These are phyloP conservation scores for Fusarium sarcochroum DNA, from an alignment of 2,329 filamentous ascomycete genomes.

Conservation along the genomic window DNA sequence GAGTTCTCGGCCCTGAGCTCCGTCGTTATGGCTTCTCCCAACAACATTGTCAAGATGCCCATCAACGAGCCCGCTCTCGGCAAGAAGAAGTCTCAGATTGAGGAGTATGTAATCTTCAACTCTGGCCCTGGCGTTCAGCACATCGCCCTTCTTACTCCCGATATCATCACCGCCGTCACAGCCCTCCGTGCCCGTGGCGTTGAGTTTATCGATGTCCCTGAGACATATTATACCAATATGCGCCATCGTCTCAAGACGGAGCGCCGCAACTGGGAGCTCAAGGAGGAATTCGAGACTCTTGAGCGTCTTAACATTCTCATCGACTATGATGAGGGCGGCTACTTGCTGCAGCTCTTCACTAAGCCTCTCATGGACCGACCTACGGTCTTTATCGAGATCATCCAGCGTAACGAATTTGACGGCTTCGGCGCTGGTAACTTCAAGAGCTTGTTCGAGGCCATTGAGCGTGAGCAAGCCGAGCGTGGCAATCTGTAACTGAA, in stretches of 20 bases:
- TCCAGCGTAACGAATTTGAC: constrained; percentile 90
- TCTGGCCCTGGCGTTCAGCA: constrained; percentile 92
- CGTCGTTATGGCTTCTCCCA: constrained; percentile 90
- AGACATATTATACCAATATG: constrained; percentile 89
- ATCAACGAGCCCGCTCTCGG: constrained; percentile 96
- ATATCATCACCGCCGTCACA: constrained; percentile 84
- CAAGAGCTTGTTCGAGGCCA: constrained; percentile 94
- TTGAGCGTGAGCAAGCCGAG: constrained; percentile 91
- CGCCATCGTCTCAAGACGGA: constrained; percentile 77
- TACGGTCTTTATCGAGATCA: constrained; percentile 97
- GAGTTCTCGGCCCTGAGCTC: constrained; percentile 91
- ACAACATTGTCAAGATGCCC: constrained; percentile 95
- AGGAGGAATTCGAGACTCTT: constrained; percentile 85
- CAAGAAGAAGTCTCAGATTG: constrained; percentile 93
- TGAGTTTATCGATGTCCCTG: constrained; percentile 91
- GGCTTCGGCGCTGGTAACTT: constrained; percentile 97
- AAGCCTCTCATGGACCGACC: constrained; percentile 95
- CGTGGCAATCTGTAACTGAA: constrained; percentile 80
- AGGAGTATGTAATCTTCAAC: constrained; percentile 94
- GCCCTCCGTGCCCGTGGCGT: constrained; percentile 88
- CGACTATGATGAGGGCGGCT: constrained; percentile 94
- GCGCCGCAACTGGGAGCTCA: constrained; percentile 72
- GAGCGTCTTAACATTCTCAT: constrained; percentile 88
- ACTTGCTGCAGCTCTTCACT: constrained; percentile 82
- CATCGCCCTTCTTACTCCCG: constrained; percentile 84